Conservation (phyloP, 1,284 basidiomycete genomes). For the Tilletia walkeri region DNA sequence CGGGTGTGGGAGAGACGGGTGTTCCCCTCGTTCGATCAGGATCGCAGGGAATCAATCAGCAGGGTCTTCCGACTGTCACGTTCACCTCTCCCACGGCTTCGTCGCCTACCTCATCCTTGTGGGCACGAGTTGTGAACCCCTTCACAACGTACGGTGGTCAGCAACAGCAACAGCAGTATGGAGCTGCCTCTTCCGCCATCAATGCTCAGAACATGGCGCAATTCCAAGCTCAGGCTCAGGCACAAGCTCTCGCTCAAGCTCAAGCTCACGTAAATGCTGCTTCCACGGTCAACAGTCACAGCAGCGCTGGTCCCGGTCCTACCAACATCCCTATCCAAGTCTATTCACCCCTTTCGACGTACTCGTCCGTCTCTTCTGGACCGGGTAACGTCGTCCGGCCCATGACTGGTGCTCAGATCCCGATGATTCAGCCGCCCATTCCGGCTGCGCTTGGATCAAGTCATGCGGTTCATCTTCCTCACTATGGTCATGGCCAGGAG, state of each 20-base stretch:
- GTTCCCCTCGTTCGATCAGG: neutral
- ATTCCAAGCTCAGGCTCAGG: neutral
- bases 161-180: too few relatives aligned
- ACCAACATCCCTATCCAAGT: too few relatives aligned
- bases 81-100: conserved; percentile 6
- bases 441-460: neutral
- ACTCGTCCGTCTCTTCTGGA: neutral
- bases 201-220: too few relatives aligned
- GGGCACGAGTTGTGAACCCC: conserved; percentile 1
- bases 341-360: too few relatives aligned
- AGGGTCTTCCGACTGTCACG: neutral
- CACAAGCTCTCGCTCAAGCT: too few relatives aligned
- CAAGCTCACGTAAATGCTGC: too few relatives aligned
- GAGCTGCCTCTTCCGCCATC: too few relatives aligned
- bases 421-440: conserved; percentile 2
- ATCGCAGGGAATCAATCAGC: neutral
- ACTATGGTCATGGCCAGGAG: neutral
- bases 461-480: neutral
- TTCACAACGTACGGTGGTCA: neutral
- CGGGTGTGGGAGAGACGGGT: neutral
- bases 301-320: too few relatives aligned
- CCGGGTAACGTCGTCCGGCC: neutral
- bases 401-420: neutral
- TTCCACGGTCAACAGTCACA: too few relatives aligned
- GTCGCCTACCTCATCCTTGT: neutral